Evolutionary conservation across 1,284 basidiomycete species (phyloP), one percentile per base, ranked within the genome.

Genomic region (Cryptococcus sp.): DNA sequence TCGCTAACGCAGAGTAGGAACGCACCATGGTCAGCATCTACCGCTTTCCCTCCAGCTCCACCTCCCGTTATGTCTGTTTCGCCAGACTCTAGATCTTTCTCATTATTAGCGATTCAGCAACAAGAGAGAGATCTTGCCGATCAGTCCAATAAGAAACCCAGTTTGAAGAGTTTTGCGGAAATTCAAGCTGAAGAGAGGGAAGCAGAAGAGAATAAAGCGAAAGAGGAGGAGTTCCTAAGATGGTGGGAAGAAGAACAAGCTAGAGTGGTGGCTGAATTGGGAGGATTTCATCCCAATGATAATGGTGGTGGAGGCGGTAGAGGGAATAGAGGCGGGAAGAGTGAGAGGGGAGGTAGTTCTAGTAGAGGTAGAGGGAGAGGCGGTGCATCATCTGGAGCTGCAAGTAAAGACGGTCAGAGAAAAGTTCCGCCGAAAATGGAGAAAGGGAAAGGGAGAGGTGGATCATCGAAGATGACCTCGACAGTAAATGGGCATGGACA

Each of bases 191-290:
- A 94, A 71, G 91, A 93, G 72, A 56, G 57, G 23, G 57, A 58
- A 2, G 61, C 59, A 1, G 63, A 70, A 41, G 56, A 60, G 13
- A 83, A 79, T 3, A 79, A 80, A 38, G 83, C 80, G 58, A 80
- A 80, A 37, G 90, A 92, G 73, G 83, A 79, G 2, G 87, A 89
- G 55, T 94, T 93, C 68, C 73, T 92, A 72, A 81, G 79, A 60
- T 93, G 90, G 90, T 93, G 90, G 90, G 79, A 83, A 1, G 84
- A 81, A 4, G 90, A 93, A 71, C 88, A 92, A 74, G 84, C 84
- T 58, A 80, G 87, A 10, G 73, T 87, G 52, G 62, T 78, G 42
- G 82, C 84, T 68, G 76, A 78, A 33, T 64, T 58, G 48, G 52
- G 44, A 35, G 34, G 51, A 31, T 34, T 38, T n/a, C 31, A 34